Conservation (phyloP, 2,329 filamentous ascomycete genomes). For the Colletotrichum abscissum region DNA sequence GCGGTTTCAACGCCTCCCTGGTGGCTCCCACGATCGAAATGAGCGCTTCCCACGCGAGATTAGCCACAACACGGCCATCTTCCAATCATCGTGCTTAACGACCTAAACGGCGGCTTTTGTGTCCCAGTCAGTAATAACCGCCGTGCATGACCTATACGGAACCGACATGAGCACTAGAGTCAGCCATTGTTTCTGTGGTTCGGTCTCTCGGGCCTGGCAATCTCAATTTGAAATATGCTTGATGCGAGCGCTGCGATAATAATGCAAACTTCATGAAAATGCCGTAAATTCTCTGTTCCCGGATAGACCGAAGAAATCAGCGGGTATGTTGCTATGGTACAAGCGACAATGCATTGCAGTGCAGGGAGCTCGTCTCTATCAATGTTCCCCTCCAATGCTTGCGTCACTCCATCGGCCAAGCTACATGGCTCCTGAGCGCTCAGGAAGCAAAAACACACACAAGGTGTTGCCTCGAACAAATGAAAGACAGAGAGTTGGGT, state of each 20-base stretch:
- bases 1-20: constrained; percentile 12
- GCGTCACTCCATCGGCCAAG: constrained; percentile 20
- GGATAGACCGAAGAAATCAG: constrained; percentile 10
- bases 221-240: not conserved
- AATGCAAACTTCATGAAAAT: constrained; percentile 8
- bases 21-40: constrained; percentile 30
- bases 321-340: constrained; percentile 32
- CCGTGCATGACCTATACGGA: not conserved
- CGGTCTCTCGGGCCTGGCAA: constrained; percentile 1
- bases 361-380: constrained; percentile 12
- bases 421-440: not conserved
- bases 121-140: constrained; percentile 4
- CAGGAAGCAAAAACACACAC: constrained; percentile 1
- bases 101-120: not conserved
- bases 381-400: constrained; percentile 6
- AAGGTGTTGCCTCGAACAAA: constrained; percentile 20
- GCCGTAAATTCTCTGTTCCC: constrained; percentile 5
- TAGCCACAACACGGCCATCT: constrained; percentile 17
- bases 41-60: constrained; percentile 33
- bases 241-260: not conserved
- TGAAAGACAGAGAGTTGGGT: constrained; percentile 15
- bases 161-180: constrained; percentile 4
- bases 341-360: constrained; percentile 6
- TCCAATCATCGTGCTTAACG: constrained; percentile 24
- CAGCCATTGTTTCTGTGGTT: not conserved